phyloP scores from a whole-genome alignment of 2,329 filamentous ascomycete species.

The Escovopsis sp. region DNA sequence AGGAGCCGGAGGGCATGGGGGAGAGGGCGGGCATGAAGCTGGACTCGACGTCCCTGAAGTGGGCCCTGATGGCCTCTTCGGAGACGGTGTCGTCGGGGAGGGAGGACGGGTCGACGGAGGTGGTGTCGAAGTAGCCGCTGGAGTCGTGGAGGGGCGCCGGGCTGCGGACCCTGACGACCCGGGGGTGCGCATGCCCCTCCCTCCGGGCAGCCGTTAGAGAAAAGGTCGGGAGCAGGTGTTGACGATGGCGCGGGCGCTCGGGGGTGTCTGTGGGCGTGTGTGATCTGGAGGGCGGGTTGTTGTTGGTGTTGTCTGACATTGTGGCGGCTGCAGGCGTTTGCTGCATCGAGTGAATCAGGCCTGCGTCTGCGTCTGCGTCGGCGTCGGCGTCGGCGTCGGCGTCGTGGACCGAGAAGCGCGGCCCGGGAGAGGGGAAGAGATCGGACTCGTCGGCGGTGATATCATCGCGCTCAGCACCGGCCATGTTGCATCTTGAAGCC shows the following conservation, averaged over 20 bases:
- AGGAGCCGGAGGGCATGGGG: slow-evolving; percentile 34
- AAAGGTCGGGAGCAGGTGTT: slow-evolving; percentile 1
- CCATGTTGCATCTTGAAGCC: slow-evolving; percentile 6
- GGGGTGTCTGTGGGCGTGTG: slow-evolving; percentile 2
- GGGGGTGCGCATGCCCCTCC: slow-evolving; percentile 1
- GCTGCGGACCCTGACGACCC: not conserved
- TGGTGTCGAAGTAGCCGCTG: slow-evolving; percentile 28
- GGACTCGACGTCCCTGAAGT: slow-evolving; percentile 50
- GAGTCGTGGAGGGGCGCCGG: slow-evolving; percentile 11
- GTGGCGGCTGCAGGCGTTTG: not conserved
- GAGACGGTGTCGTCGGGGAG: slow-evolving; percentile 32
- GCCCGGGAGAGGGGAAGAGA: slow-evolving; percentile 1
- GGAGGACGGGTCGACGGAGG: slow-evolving; percentile 20
- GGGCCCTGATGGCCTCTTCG: slow-evolving; percentile 38
- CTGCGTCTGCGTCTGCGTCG: not conserved
- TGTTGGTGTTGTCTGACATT: slow-evolving; percentile 1
- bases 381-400: too few species aligned
- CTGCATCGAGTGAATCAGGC: not conserved
- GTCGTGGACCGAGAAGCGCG: slow-evolving; percentile 2
- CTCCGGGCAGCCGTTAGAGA: slow-evolving; percentile 1
- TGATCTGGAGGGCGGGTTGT: slow-evolving; percentile 1
- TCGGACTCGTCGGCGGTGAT: slow-evolving; percentile 5
- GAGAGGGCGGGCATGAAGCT: slow-evolving; percentile 47
- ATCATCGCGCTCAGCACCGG: slow-evolving; percentile 6
- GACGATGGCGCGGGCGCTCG: slow-evolving; percentile 1